Conservation (phyloP, 2,329 filamentous ascomycete genomes). For the Leptographium radiaticola region DNA sequence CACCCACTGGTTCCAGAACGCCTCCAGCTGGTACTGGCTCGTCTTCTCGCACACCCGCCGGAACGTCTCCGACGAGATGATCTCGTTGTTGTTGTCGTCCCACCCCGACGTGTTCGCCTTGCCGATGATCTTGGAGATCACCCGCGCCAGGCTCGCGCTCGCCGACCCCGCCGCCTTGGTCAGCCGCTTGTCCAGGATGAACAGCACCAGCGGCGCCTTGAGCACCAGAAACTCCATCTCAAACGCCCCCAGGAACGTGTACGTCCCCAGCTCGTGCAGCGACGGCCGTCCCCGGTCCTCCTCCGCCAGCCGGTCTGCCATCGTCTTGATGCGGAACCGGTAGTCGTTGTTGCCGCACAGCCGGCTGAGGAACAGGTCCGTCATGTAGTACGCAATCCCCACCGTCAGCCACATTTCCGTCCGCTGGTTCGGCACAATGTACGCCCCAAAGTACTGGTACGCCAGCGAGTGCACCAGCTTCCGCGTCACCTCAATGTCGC, state of each 20-base stretch:
- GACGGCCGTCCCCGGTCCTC: constrained; percentile 73
- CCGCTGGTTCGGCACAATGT: constrained; percentile 71
- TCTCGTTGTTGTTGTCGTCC: constrained; percentile 46
- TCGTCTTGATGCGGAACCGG: constrained; percentile 73
- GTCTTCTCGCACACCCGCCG: constrained; percentile 77
- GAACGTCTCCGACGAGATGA: constrained; percentile 65
- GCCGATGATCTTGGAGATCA: constrained; percentile 74
- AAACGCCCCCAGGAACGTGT: constrained; percentile 68
- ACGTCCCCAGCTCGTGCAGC: constrained; percentile 64
- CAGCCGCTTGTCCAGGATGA: constrained; percentile 83
- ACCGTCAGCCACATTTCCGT: constrained; percentile 80
- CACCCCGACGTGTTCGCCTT: constrained; percentile 49
- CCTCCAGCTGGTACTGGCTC: constrained; percentile 65
- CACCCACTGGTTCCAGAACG: constrained; percentile 92
- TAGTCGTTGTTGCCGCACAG: constrained; percentile 94
- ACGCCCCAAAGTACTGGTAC: constrained; percentile 88
- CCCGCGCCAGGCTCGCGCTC: constrained; percentile 56
- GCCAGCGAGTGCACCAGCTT: constrained; percentile 73
- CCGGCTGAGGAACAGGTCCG: constrained; percentile 80
- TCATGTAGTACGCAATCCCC: constrained; percentile 89
- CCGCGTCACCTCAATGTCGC: constrained; percentile 68
- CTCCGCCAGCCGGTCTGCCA: constrained; percentile 71
- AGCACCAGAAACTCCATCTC: constrained; percentile 82
- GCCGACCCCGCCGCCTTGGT: constrained; percentile 77
- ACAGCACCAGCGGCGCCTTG: constrained; percentile 83